Base-by-base conservation (phyloP, 768 basidiomycete species). In the Trametes punicea region DNA sequence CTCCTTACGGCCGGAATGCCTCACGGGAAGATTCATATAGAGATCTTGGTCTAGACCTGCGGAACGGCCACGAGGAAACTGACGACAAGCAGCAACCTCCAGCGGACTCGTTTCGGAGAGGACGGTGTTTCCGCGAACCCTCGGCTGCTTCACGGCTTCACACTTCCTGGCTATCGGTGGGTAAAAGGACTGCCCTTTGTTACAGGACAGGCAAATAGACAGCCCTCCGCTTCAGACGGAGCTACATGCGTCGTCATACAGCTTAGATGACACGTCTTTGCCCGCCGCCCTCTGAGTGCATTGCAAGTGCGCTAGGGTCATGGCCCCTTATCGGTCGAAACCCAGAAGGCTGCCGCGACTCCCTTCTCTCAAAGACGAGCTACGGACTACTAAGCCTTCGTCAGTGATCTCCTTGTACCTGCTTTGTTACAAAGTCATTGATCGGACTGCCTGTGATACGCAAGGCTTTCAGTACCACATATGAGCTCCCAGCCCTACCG, bases 391-490 rank as follows among this genome's bases (percentile, higher is more conserved):
- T 51, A 36, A 42, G 47, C 34, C 44, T n/a, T 47, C 48, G 53
- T 49, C 26, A 29, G 48, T 34, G 54, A 48, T 54, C 51, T 51
- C 56, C 58, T 44, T 48, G 27, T 20, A 39, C 53, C 58, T 27
- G 34, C 49, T 51, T 51, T 46, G 48, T 46, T 47, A 47, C 39
- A 20, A 16, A 34, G 42, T 50, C 55, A 56, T 46, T 34, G 58
- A 60, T 60, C 58, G 58, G 45, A 42, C 46, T 50, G 58, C 53
- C 58, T 51, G 53, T 60, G 58, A 60, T 60, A 21, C 44, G 58
- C 58, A 60, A 39, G 58, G 58, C 38, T 30, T 41, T 41, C 58
- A 55, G 48, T 47, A 47, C 18, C 25, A 33, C 18, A 31, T 55
- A 60, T 55, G 58, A 60, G 54, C 50, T 51, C 34, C 58, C 51